phyloP scores from a whole-genome alignment of 2,329 filamentous ascomycete species.

The Dactylella cylindrospora region DNA sequence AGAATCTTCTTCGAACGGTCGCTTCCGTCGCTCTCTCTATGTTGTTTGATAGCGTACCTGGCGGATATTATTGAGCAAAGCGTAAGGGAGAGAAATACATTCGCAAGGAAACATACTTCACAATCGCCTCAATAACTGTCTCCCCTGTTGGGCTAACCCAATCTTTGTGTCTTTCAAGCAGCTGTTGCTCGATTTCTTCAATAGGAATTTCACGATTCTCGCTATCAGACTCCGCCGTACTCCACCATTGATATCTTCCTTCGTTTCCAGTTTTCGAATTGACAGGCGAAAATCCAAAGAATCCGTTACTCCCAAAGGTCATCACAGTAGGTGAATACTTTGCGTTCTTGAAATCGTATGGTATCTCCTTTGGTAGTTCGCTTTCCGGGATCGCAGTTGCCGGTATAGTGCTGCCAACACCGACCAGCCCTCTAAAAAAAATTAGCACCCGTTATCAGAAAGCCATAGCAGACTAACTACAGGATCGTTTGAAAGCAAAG shows the following conservation, averaged over 20 bases:
- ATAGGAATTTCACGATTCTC: slow-evolving; percentile 25
- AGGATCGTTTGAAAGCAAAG: neutral
- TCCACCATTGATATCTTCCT: slow-evolving; percentile 40
- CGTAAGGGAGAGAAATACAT: too few species aligned
- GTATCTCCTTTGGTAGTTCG: slow-evolving; percentile 32
- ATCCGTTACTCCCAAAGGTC: slow-evolving; percentile 37
- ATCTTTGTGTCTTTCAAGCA: slow-evolving; percentile 35
- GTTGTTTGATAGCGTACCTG: slow-evolving; percentile 30
- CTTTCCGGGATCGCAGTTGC: slow-evolving; percentile 27
- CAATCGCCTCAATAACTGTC: slow-evolving; percentile 22
- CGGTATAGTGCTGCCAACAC: slow-evolving; percentile 26
- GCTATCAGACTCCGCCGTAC: slow-evolving; percentile 34
- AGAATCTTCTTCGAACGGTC: slow-evolving; percentile 27
- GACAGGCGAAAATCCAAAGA: slow-evolving; percentile 38
- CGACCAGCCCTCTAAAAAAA: slow-evolving; percentile 17
- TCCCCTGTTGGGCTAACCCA: slow-evolving; percentile 32
- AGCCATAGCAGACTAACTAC: neutral
- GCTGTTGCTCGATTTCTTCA: slow-evolving; percentile 25
- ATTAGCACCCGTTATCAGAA: neutral
- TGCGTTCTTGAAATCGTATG: slow-evolving; percentile 33
- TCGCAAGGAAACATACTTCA: slow-evolving; percentile 10
- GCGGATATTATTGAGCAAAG: neutral
- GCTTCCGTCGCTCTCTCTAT: slow-evolving; percentile 20
- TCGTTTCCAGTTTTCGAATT: slow-evolving; percentile 30
- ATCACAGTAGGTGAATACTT: slow-evolving; percentile 37